These are phyloP conservation scores for Chaetothyriales sp. DNA, from an alignment of 2,329 filamentous ascomycete species.

Conservation along the genomic window DNA sequence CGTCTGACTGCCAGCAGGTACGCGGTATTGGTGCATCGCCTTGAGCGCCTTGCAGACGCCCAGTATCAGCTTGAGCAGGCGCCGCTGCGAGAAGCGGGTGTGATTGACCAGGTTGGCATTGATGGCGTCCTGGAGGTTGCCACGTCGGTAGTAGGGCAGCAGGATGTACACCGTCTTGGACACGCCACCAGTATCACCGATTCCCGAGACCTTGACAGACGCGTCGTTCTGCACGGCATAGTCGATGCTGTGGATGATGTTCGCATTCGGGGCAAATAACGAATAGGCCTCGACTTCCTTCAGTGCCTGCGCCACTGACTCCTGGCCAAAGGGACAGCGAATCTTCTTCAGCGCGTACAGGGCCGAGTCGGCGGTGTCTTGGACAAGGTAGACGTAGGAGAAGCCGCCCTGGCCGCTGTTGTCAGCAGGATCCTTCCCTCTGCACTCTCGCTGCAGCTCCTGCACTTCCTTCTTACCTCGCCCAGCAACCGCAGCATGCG, in stretches of 20 bases:
- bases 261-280: constrained; percentile 65
- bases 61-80: constrained; percentile 77
- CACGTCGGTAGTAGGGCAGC: constrained; percentile 83
- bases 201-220: constrained; percentile 39
- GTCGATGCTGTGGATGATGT: constrained; percentile 77
- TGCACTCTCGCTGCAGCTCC: neutral
- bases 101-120: constrained; percentile 97
- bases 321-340: constrained; percentile 90
- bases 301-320: constrained; percentile 86
- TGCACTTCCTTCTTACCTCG: constrained; percentile 45
- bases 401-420: constrained; percentile 59
- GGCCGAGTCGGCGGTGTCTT: constrained; percentile 63
- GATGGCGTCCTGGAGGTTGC: constrained; percentile 95
- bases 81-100: constrained; percentile 70
- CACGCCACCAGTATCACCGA: constrained; percentile 33
- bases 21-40: constrained; percentile 79
- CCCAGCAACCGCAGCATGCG: constrained; percentile 88
- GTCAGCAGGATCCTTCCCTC: neutral
- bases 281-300: constrained; percentile 96
- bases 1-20: constrained; percentile 38
- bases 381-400: constrained; percentile 96
- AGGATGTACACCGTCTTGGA: constrained; percentile 94
- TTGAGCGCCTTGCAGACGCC: constrained; percentile 79
- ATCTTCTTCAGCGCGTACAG: constrained; percentile 97
- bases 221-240: constrained; percentile 65